Percentiles rank a stretch among this genome's conserved stretches.
Evolutionary conservation across 257 asterid genomes (phyloP).

Genomic region (Solanum virginianum): DNA sequence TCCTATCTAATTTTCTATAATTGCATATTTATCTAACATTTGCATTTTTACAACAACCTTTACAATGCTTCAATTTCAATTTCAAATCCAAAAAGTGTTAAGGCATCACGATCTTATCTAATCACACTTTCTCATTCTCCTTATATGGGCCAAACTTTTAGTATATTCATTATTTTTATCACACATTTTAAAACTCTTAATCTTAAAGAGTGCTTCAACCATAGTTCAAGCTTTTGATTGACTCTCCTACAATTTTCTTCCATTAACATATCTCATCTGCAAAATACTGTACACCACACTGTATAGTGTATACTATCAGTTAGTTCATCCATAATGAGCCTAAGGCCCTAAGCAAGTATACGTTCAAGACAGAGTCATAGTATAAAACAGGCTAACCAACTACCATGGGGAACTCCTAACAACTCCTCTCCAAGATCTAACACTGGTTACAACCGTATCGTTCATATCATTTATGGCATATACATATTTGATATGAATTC

Average conservation of each 20-base stretch:
- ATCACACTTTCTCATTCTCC: neutral
- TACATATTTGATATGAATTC: neutral
- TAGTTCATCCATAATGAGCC: neutral
- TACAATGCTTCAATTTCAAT: no score
- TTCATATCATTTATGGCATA: no score
- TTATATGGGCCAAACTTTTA: neutral
- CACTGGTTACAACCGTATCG: neutral
- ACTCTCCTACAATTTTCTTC: neutral
- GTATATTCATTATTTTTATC: neutral
- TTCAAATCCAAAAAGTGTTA: no score
- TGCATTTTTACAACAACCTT: neutral
- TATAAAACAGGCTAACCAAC: neutral
- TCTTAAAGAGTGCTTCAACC: neutral
- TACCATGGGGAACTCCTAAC: neutral
- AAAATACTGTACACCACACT: neutral
- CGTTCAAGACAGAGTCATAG: neutral
- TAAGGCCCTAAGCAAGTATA: neutral
- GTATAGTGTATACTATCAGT: neutral
- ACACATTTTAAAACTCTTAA: neutral
- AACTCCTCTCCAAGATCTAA: neutral
- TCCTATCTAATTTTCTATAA: neutral
- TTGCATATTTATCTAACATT: neutral
- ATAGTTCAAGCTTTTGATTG: neutral
- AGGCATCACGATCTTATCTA: neutral
- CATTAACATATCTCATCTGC: neutral